Evolutionary conservation across 2,329 filamentous ascomycete genomes (phyloP).

Genomic region (Penicillium psychrosexuale): DNA sequence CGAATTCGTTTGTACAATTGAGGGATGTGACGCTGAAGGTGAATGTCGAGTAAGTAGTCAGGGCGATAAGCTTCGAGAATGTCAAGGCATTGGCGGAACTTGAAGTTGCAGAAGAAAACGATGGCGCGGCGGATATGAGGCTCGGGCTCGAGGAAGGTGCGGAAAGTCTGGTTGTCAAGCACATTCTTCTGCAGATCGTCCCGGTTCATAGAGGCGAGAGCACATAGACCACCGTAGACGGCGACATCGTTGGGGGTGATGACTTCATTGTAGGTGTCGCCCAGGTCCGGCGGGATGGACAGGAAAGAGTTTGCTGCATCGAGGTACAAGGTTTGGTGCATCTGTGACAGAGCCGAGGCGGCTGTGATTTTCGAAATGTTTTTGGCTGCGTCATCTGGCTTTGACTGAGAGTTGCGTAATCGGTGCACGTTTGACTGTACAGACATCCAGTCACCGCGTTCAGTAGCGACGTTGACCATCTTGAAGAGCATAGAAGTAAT

Average conservation of each 20-base stretch:
- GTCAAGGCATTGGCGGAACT: slow-evolving; percentile 79
- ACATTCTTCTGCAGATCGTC: slow-evolving; percentile 70
- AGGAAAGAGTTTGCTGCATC: slow-evolving; percentile 74
- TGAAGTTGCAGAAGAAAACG: slow-evolving; percentile 80
- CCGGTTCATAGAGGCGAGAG: slow-evolving; percentile 84
- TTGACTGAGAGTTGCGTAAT: slow-evolving; percentile 51
- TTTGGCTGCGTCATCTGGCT: slow-evolving; percentile 57
- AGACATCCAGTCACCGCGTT: slow-evolving; percentile 72
- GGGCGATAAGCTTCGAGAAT: slow-evolving; percentile 76
- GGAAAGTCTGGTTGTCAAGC: slow-evolving; percentile 76
- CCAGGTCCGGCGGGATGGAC: slow-evolving; percentile 56
- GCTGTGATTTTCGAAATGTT: slow-evolving; percentile 63
- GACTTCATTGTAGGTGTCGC: slow-evolving; percentile 64
- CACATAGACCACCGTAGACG: slow-evolving; percentile 84
- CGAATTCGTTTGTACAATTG: slow-evolving; percentile 72
- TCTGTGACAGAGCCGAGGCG: slow-evolving; percentile 60
- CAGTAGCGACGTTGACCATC: slow-evolving; percentile 70
- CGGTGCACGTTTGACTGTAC: slow-evolving; percentile 62
- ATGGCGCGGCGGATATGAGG: slow-evolving; percentile 92
- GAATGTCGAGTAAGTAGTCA: slow-evolving; percentile 88
- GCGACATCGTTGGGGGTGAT: slow-evolving; percentile 84
- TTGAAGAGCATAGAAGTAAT: slow-evolving; percentile 79
- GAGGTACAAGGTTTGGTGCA: slow-evolving; percentile 55
- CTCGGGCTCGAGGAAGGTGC: slow-evolving; percentile 85
- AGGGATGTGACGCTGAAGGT: slow-evolving; percentile 71